Conservation (phyloP, 2,329 filamentous ascomycete genomes). For the Pseudocercospora eumusae region DNA sequence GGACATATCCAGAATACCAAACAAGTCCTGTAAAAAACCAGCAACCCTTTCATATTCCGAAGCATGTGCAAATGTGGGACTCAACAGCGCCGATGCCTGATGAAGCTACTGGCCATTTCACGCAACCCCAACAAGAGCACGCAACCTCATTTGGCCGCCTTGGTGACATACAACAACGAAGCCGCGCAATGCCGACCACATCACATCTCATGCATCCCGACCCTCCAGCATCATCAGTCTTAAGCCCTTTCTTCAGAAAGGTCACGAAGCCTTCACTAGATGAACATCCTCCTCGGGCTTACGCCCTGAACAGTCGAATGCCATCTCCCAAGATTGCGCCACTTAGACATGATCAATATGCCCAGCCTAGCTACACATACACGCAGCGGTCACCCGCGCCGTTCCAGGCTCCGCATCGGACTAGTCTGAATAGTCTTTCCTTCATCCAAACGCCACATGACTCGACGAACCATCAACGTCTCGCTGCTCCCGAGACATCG, state of each 20-base stretch:
- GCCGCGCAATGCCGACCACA: background rate
- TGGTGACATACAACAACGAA: background rate
- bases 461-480: background rate
- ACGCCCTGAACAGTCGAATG: background rate
- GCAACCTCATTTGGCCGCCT: background rate
- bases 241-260: conserved; percentile 45
- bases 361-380: background rate
- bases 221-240: conserved; percentile 33
- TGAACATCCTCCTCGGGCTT: background rate
- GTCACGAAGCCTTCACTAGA: background rate
- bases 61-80: background rate
- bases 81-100: background rate
- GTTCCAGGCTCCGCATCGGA: background rate
- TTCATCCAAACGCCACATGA: background rate
- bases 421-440: background rate
- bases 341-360: background rate
- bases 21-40: background rate
- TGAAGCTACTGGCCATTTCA: background rate
- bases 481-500: background rate
- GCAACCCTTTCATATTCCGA: background rate
- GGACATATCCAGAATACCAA: background rate
- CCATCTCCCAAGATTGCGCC: background rate
- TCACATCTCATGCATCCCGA: background rate
- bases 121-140: background rate
- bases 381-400: background rate